Base-by-base conservation (phyloP, 208 protist species). In the Crithidia bombi region DNA sequence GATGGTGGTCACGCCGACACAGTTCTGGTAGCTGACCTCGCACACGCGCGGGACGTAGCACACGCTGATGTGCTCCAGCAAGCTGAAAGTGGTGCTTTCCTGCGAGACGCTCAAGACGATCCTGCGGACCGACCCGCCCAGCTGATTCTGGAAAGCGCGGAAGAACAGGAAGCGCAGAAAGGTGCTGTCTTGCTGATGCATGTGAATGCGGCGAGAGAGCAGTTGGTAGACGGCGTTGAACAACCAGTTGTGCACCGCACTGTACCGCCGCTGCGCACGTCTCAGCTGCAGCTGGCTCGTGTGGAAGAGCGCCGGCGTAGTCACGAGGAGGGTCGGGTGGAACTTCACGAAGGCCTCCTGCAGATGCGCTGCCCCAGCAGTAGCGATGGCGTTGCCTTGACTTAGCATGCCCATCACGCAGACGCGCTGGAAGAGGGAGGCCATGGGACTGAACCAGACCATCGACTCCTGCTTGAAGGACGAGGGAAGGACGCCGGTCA, bases 111-210 rank as follows among this genome's bases (percentile, higher is more conserved):
- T 77, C 28, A 97, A 59, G 23, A 95, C 76, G 33, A 97, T 87
- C 51, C 79, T 83, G 35, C 81, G 77, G 32, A 97, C 85, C 15
- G 63, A 65, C 15, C 89, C 92, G 30, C 92, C 92, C 26, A 97
- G 67, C 71, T 92, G 86, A 26, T 58, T 65, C 46, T 83, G 69
- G 44, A 85, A 91, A 26, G 78, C 71, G 41, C 78, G 78, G 64
- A 95, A 95, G 66, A 97, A 97, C 10, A 94, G 44, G 43, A 86
- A 85, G 32, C 92, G 87, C 50, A 97, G 76, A 14, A 90, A 35
- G 7, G 79, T 50, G 2, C 79, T 91, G 78, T 97, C 92, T 15
- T 83, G 78, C 46, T 71, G 65, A 35, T 88, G 81, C n/a, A 89
- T 67, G 67, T 94, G 86, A 28, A 96, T 93, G 32, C 93, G 81